phyloP scores from a whole-genome alignment of 1,139 yeast genomes.

The Geotrichum fermentans region DNA sequence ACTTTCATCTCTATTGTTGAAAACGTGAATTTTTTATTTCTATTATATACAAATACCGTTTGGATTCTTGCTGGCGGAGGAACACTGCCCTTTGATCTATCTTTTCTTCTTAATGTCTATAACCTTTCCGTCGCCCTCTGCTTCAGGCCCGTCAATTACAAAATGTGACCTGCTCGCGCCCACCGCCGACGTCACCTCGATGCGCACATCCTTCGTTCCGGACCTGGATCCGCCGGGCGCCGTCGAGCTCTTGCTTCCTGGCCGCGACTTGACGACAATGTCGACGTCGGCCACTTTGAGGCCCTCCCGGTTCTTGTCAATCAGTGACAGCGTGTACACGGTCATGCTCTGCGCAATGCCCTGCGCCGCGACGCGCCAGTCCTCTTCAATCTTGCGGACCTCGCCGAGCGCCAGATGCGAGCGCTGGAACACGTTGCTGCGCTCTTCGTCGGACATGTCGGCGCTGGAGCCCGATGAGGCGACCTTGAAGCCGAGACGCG shows the following conservation, averaged over 20 bases:
- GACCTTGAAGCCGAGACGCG: constrained; percentile 22
- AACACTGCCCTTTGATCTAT: neutral
- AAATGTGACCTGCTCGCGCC: constrained; percentile 13
- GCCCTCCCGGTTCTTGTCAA: constrained; percentile 16
- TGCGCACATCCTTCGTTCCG: constrained; percentile 17
- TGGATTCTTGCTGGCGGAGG: too few relatives aligned
- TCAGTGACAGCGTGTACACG: constrained; percentile 19
- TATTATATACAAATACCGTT: too few relatives aligned
- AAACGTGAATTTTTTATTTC: too few relatives aligned
- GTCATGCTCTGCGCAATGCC: constrained; percentile 22
- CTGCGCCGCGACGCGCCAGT: constrained; percentile 21
- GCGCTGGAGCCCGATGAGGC: neutral
- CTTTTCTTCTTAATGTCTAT: constrained; percentile 13
- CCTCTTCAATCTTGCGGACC: constrained; percentile 20
- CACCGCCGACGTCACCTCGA: constrained; percentile 13
- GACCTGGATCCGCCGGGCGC: neutral
- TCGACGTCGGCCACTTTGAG: constrained; percentile 19
- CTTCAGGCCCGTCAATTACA: constrained; percentile 16
- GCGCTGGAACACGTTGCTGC: constrained; percentile 2
- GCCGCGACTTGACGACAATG: constrained; percentile 17
- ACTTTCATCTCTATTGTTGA: too few relatives aligned
- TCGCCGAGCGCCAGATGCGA: constrained; percentile 20
- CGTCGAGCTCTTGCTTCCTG: neutral
- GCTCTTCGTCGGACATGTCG: neutral
- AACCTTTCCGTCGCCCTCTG: constrained; percentile 13